A percentile compares a stretch with the other conserved stretches of the same genome.
Conservation (phyloP, 2,329 filamentous ascomycete genomes). For the Sclerotinia sclerotiorum region DNA sequence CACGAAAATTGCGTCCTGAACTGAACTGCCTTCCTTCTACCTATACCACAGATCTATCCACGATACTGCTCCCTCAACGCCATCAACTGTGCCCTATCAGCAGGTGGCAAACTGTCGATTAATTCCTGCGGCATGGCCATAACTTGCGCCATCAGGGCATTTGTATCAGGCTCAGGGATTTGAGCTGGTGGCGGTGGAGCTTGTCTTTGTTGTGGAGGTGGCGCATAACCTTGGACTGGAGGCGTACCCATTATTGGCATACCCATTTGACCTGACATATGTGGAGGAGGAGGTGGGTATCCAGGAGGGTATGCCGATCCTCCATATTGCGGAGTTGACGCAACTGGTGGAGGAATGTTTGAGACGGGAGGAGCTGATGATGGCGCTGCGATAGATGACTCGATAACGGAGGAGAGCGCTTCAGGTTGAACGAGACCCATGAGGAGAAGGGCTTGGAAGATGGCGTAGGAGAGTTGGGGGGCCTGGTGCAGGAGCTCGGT, state of each 20-base stretch:
- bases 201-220: constrained; percentile 29
- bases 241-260: constrained; percentile 45
- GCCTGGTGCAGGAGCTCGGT: constrained; percentile 84
- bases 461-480: constrained; percentile 89
- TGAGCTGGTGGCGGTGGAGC: constrained; percentile 45
- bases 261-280: constrained; percentile 42
- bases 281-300: constrained; percentile 43
- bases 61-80: constrained; percentile 55
- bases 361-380: constrained; percentile 45
- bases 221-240: constrained; percentile 45
- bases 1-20: neutral
- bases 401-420: constrained; percentile 77
- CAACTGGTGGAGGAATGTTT: constrained; percentile 35
- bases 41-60: neutral
- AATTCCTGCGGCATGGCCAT: constrained; percentile 76
- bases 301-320: constrained; percentile 41
- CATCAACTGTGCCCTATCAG: constrained; percentile 77
- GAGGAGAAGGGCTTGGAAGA: constrained; percentile 90
- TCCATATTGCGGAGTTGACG: constrained; percentile 39
- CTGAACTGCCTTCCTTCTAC: neutral
- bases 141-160: constrained; percentile 77
- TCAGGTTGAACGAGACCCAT: constrained; percentile 89
- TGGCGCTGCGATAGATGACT: constrained; percentile 48
- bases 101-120: constrained; percentile 75
- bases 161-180: constrained; percentile 56